Conservation (phyloP, 23 red algal species). For the Pyropia haitanensis region DNA sequence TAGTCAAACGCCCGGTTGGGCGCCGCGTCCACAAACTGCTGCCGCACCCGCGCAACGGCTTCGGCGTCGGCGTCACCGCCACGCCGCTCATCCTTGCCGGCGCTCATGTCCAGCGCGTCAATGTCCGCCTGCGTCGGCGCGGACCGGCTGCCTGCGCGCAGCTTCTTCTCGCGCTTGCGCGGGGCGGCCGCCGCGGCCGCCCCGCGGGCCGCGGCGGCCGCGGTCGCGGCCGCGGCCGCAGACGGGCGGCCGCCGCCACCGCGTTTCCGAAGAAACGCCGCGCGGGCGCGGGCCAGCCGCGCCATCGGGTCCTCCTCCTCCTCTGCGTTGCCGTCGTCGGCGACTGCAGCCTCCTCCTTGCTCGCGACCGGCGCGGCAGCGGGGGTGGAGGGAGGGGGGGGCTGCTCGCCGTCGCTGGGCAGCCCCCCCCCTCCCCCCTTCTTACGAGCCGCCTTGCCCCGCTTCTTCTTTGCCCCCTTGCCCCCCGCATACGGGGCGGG, state of each 20-base stretch:
- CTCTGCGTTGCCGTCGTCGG: background rate
- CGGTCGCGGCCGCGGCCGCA: background rate
- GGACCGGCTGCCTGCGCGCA: constrained; percentile 18
- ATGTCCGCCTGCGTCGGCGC: constrained; percentile 32
- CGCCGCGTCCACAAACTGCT: constrained; percentile 20
- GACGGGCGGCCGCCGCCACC: background rate
- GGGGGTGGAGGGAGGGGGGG: background rate
- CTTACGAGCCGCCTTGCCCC: background rate
- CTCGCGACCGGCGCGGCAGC: background rate
- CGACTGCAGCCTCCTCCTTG: background rate
- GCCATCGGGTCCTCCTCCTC: constrained; percentile 8
- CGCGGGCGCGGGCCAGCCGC: constrained; percentile 3
- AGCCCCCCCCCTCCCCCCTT: background rate
- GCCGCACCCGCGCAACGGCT: constrained; percentile 6
- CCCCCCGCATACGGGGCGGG: background rate
- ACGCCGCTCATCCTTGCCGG: background rate
- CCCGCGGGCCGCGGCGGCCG: background rate
- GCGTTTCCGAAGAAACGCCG: constrained; percentile 21
- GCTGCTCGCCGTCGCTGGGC: background rate
- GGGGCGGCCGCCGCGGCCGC: background rate
- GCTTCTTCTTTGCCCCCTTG: constrained; percentile 1
- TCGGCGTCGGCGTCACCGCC: constrained; percentile 4
- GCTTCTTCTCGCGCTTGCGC: constrained; percentile 2
- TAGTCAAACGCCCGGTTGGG: constrained; percentile 9
- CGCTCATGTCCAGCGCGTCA: constrained; percentile 30